Evolutionary conservation across 768 basidiomycete genomes (phyloP).

Genomic region (Tulasnella sp.): DNA sequence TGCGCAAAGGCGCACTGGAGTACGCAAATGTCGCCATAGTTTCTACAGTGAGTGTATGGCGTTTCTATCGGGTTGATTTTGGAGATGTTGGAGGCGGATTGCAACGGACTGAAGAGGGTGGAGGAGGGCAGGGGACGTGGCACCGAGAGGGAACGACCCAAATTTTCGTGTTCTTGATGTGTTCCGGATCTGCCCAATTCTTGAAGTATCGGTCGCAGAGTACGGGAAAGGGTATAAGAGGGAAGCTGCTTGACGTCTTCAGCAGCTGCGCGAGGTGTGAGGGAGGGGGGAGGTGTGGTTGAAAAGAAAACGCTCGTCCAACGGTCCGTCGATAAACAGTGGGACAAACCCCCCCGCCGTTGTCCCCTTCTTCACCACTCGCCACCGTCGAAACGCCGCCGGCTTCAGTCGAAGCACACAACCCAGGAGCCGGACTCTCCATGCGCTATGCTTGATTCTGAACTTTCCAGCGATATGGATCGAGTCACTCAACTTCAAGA

Average conservation of each 20-base stretch:
- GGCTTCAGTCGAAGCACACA: not conserved
- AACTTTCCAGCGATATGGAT: conserved; percentile 61
- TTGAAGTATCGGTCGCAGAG: not conserved
- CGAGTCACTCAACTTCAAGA: conserved; percentile 93
- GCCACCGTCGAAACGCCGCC: not conserved
- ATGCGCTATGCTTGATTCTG: conserved; percentile 28
- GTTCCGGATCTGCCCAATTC: not conserved
- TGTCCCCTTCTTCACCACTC: not conserved
- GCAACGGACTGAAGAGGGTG: conserved; percentile 9
- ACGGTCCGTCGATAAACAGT: conserved; percentile 5
- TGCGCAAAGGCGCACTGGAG: conserved; percentile 90
- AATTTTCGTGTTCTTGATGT: not conserved
- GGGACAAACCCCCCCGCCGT: not conserved
- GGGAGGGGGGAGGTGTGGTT: conserved; percentile 16
- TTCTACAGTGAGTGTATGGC: not conserved
- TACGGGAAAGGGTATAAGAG: conserved; percentile 7
- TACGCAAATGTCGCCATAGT: conserved; percentile 65
- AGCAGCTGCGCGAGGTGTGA: not conserved
- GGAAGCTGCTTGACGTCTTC: not conserved
- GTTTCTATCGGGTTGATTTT: not conserved
- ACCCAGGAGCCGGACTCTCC: not conserved
- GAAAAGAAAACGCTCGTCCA: conserved; percentile 18
- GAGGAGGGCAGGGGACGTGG: conserved; percentile 8
- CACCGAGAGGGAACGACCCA: not conserved
- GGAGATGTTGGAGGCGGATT: not conserved